Evolutionary conservation across 1,284 basidiomycete genomes (phyloP).

Genomic region (Puccinia polysora): DNA sequence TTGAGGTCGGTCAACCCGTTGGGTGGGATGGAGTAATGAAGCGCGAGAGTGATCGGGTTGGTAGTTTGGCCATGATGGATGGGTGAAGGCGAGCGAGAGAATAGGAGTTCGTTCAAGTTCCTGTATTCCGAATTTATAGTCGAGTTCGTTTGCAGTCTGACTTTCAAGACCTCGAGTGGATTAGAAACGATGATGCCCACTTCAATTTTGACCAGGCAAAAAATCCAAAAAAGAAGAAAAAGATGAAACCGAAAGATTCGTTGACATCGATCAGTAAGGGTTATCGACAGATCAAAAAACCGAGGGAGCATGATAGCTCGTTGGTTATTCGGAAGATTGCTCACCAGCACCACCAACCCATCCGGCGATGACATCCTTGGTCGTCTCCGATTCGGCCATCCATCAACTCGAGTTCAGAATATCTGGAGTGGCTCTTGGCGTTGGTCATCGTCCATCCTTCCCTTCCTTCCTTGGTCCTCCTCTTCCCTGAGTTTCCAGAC

Average conservation of each 20-base stretch:
- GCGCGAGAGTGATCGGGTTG: slow-evolving; percentile 33
- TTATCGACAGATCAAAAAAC: background rate
- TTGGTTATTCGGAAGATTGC: background rate
- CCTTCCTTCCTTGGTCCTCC: too few species aligned
- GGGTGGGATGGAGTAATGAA: slow-evolving; percentile 37
- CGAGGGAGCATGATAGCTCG: background rate
- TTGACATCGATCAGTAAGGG: too few species aligned
- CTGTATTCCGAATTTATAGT: slow-evolving; percentile 38
- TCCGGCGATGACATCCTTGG: slow-evolving; percentile 40
- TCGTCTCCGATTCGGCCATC: slow-evolving; percentile 43
- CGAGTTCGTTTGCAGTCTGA: slow-evolving; percentile 49
- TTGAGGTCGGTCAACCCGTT: slow-evolving; percentile 11
- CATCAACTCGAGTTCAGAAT: slow-evolving; percentile 42
- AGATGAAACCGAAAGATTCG: background rate
- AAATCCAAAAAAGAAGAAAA: background rate
- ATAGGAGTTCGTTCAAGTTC: slow-evolving; percentile 38
- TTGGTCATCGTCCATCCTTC: too few species aligned
- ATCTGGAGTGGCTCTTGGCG: too few species aligned
- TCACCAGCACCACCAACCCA: slow-evolving; percentile 42
- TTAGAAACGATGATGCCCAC: slow-evolving; percentile 49
- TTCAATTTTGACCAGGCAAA: background rate
- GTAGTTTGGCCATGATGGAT: slow-evolving; percentile 14
- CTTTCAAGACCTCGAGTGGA: slow-evolving; percentile 48
- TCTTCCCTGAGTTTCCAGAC: too few species aligned
- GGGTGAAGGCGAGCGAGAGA: slow-evolving; percentile 36